These are phyloP conservation scores for Zygnema cylindricum DNA, from an alignment of 139 green algal species.

Conservation along the genomic window DNA sequence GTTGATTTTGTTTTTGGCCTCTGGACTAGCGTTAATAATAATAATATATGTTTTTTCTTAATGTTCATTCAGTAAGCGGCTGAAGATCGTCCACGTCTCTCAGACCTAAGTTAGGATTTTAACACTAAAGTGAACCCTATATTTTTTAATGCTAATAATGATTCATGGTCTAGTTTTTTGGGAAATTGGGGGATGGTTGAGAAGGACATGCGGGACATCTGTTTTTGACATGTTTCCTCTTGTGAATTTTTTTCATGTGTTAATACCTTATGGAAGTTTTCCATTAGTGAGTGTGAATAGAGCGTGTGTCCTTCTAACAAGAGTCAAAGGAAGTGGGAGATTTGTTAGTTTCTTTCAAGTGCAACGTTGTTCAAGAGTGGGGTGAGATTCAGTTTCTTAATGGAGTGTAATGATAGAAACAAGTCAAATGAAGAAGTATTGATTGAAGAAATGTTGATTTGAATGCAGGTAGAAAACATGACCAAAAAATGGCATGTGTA, in stretches of 20 bases:
- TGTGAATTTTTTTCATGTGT: background rate
- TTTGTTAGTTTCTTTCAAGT: background rate
- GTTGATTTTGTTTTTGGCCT: too few relatives aligned
- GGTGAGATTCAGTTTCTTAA: background rate
- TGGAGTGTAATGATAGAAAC: background rate
- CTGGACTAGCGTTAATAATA: too few relatives aligned
- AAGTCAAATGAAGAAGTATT: background rate
- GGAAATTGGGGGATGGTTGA: too few relatives aligned
- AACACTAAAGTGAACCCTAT: too few relatives aligned
- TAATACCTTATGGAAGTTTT: background rate
- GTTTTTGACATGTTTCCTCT: background rate
- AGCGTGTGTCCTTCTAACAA: background rate
- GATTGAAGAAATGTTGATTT: background rate
- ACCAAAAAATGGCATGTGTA: constrained; percentile 91
- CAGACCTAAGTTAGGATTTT: too few relatives aligned
- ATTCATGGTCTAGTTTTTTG: too few relatives aligned
- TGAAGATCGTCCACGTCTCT: too few relatives aligned
- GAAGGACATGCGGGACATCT: too few relatives aligned
- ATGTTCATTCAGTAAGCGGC: too few relatives aligned
- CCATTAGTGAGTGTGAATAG: background rate
- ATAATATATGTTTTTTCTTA: too few relatives aligned
- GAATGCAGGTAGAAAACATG: constrained; percentile 89
- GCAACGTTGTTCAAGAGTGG: background rate
- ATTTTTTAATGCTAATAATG: too few relatives aligned
- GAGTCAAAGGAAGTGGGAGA: background rate